Evolutionary conservation across 2,329 filamentous ascomycete species (phyloP).

Genomic region (Penicillium sp.): DNA sequence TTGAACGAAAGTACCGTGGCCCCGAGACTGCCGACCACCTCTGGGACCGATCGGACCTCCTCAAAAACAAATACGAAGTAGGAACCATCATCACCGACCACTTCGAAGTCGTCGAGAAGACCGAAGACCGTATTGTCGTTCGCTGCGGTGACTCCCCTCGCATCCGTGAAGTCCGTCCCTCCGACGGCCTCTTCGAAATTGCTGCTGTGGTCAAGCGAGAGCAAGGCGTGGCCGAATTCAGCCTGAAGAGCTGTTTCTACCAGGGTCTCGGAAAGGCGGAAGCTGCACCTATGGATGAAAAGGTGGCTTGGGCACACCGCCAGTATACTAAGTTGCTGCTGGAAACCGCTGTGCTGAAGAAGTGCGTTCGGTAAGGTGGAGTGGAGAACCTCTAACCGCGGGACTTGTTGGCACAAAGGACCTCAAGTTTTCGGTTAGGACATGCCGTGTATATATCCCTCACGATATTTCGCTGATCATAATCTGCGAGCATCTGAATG

Average conservation of each 20-base stretch:
- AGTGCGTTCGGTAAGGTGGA: constrained; percentile 8
- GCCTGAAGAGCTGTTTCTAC: constrained; percentile 58
- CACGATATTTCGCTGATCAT: constrained; percentile 9
- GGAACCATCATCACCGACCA: constrained; percentile 61
- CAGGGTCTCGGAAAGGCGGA: constrained; percentile 43
- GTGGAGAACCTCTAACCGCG: background rate
- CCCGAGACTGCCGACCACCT: constrained; percentile 52
- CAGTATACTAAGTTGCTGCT: constrained; percentile 51
- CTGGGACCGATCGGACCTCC: constrained; percentile 52
- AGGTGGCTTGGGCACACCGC: constrained; percentile 46
- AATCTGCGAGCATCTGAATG: constrained; percentile 3
- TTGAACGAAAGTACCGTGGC: constrained; percentile 52
- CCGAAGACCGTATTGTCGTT: constrained; percentile 51
- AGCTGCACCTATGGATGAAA: constrained; percentile 38
- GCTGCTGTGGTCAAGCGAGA: constrained; percentile 52
- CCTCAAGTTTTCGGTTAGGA: background rate
- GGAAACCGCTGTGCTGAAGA: constrained; percentile 43
- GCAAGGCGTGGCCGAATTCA: constrained; percentile 53
- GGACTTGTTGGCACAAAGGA: background rate
- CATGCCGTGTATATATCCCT: constrained; percentile 15
- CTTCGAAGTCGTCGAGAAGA: constrained; percentile 62
- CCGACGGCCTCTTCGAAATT: constrained; percentile 61
- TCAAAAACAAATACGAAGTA: constrained; percentile 50
- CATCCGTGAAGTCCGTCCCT: constrained; percentile 47
- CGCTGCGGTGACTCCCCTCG: constrained; percentile 59